Evolutionary conservation across 768 basidiomycete species (phyloP), one percentile per base, ranked within the genome.

Genomic region (Boletus edulis): DNA sequence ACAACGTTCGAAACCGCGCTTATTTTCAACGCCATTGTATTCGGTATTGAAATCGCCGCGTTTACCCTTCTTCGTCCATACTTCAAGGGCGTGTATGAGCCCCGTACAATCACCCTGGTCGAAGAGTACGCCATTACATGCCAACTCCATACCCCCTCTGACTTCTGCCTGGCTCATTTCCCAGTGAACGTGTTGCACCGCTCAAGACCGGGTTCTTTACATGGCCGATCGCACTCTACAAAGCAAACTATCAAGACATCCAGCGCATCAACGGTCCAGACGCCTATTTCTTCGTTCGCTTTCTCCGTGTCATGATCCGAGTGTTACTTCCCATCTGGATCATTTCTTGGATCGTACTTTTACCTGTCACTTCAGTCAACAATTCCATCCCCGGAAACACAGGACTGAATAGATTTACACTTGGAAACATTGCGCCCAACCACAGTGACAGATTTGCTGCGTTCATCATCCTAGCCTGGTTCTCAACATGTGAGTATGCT

Each of bases 241-340:
- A 75, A 3, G 78, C 86, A 3, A 81, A 92, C 64, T 83, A 85
- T 63, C 72, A 72, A 29, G 78, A 76, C 22, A 83, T 91, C 54
- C 79, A 84, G 55, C 73, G 75, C 41, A 78, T 81, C 41, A 94
- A 94, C 58, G 93, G 93, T 27, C 76, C 89, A 54, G 96, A 98
- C 68, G 90, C 94, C 15, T 99, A 96, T 74, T 87, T 95, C 66
- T 99, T 90, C 62, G 86, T 97, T 43, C 88, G 93, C 50, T 98
- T 91, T 70, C 77, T 91, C 29, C 83, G 87, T 46, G 85, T 98
- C 78, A 89, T 97, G 83, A 68, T 84, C 47, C 81, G 85, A 60
- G 74, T 94, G 24, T 79, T 98, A 67, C 62, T 95, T 7, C 95
- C 97, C 22, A 91, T 97, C 64, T 99, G 93, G 95, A 58, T 93